These are phyloP conservation scores for Diospyros lotus DNA, from an alignment of 148 eudicot species.

Conservation along the genomic window DNA sequence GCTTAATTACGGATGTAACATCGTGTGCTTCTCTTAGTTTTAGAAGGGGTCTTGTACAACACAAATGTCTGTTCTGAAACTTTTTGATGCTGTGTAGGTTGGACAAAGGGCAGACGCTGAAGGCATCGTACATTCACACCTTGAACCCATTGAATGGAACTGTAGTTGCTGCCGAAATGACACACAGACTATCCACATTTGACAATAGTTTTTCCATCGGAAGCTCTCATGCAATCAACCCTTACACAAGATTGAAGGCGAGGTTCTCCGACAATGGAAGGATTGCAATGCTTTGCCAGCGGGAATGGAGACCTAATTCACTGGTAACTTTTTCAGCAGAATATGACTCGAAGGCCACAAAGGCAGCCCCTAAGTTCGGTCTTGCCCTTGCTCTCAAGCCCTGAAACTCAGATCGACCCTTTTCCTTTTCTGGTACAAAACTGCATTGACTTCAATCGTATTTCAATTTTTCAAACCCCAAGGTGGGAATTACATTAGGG, in stretches of 20 bases:
- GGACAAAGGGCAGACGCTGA: slow-evolving; percentile 80
- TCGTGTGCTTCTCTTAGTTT: not conserved
- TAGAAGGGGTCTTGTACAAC: not conserved
- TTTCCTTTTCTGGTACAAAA: not conserved
- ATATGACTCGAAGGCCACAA: slow-evolving; percentile 59
- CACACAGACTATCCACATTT: slow-evolving; percentile 50
- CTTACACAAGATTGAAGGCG: slow-evolving; percentile 52
- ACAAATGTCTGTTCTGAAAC: not conserved
- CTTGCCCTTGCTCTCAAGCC: slow-evolving; percentile 83
- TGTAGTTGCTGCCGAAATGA: slow-evolving; percentile 90
- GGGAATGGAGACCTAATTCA: slow-evolving; percentile 91
- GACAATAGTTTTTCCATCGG: slow-evolving; percentile 73
- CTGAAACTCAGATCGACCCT: slow-evolving; percentile 22
- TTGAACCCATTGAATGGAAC: slow-evolving; percentile 53
- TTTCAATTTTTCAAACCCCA: slow-evolving; percentile 9
- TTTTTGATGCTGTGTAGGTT: slow-evolving; percentile 37
- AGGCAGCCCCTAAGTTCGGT: slow-evolving; percentile 54
- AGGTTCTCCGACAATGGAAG: slow-evolving; percentile 61
- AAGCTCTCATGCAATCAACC: slow-evolving; percentile 57
- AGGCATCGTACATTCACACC: slow-evolving; percentile 76
- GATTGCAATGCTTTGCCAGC: slow-evolving; percentile 66
- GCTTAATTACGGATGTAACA: not conserved
- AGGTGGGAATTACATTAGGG: slow-evolving; percentile 8
- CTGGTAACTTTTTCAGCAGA: slow-evolving; percentile 66
- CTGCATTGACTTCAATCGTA: not conserved